These are phyloP conservation scores for Cryphonectria carpinicola DNA, from an alignment of 2,329 filamentous ascomycete species.

Conservation along the genomic window DNA sequence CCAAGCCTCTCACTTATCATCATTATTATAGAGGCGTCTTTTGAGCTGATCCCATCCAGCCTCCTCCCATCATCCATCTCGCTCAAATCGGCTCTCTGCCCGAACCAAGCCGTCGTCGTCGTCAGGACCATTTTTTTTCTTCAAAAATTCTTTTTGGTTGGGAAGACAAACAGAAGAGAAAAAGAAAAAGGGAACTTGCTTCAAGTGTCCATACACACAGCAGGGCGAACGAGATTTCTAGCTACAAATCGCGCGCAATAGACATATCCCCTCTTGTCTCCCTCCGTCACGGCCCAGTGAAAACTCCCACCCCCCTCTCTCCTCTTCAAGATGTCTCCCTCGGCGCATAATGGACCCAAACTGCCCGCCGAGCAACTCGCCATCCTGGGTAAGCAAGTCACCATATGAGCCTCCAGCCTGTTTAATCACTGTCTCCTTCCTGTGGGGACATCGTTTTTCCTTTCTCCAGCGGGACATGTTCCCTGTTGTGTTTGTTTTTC, in stretches of 20 bases:
- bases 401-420: constrained; percentile 18
- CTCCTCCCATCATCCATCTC: background rate
- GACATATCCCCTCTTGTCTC: constrained; percentile 18
- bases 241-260: constrained; percentile 23
- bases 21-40: background rate
- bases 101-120: constrained; percentile 14
- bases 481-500: constrained; percentile 1
- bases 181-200: background rate
- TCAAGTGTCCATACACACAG: constrained; percentile 16
- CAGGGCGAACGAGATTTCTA: constrained; percentile 20
- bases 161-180: constrained; percentile 1
- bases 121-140: background rate
- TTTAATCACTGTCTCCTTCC: constrained; percentile 12
- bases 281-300: constrained; percentile 21
- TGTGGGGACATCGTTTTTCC: constrained; percentile 18
- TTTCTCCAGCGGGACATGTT: background rate
- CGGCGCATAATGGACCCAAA: constrained; percentile 52
- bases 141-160: background rate
- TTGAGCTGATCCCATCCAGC: background rate
- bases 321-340: constrained; percentile 27
- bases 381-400: constrained; percentile 69
- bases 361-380: constrained; percentile 77
- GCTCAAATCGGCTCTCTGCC: constrained; percentile 10
- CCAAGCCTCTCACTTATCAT: background rate
- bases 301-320: constrained; percentile 4